Evolutionary conservation across 2,329 filamentous ascomycete species (phyloP), one percentile per base, ranked within the genome.

Genomic region (Nakataea oryzae): DNA sequence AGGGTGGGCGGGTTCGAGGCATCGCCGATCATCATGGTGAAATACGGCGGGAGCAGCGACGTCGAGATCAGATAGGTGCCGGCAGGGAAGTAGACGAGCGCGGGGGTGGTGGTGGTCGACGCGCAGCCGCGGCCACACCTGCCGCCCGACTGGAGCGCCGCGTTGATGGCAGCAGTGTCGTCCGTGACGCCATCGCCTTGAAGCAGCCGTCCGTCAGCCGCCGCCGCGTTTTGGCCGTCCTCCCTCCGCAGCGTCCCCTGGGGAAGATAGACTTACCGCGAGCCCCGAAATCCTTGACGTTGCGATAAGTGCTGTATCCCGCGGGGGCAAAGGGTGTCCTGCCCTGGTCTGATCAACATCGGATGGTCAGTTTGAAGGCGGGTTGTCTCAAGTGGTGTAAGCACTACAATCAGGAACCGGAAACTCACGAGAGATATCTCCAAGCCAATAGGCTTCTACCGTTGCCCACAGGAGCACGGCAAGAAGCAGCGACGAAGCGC

Each of bases 1-100:
- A 60, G 50, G 3, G 79, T 77, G 7, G 88, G 77, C 62, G 81
- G 78, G 63, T 80, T 72, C 26, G 77, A 79, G 12, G 87, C 84
- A 72, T 93, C 87, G 54, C 89, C 90, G 32, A 92, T 81, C 64
- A 95, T 80, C 72, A 91, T 87, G 1, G 90, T 92, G 71, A 91
- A 91, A 76, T 93, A 95, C 74, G 87, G 86, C 70, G 89, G 85
- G 55, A 89, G 74, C 64, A 95, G 85, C 7, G 90, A 88, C 65
- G 78, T 80, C 60, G 83, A 88, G 64, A 93, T 85, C 6, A 87
- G 69, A 69, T 93, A 95, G 3, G 87, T 92, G 54, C 76, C 76
- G 3, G 73, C 67, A 14, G 76, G 76, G 64, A 78, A 78, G 66
- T 78, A 78, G 21, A 78, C 74, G 32, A 78, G 67, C 8, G 74